Evolutionary conservation across 306 rosid genomes (phyloP), one percentile per base, ranked within the genome.

Genomic region (Ormosia semicastrata): DNA sequence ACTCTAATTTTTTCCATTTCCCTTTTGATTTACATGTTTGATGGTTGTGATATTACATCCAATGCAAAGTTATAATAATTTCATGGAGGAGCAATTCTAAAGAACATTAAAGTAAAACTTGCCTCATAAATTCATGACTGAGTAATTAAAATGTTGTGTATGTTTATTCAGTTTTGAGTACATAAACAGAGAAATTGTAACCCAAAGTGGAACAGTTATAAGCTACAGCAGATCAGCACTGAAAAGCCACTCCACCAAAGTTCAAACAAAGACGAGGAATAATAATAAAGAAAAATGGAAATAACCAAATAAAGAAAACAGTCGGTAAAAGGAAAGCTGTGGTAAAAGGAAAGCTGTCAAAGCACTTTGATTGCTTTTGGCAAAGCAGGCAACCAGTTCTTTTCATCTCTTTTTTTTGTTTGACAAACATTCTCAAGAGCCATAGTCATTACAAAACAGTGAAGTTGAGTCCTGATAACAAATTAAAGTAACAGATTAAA

Each of bases 321-420:
- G 65, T 36, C 58, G n/a, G 74, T 78, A 57, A 78, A 75, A 85
- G 58, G 57, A 85, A 85, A 85, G 88, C 82, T 81, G 85, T 81
- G n/a, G 74, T 78, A 57, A 78, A 75, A 85, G 58, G 57, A 85
- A 85, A 85, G 88, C 82, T 81, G 85, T 81, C 59, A 85, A 81
- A 85, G 82, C 76, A 81, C 85, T 85, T 70, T 75, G 80, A 7
- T 62, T 69, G 73, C 88, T 80, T 85, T 85, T 76, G 37, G 58
- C 74, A 81, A 85, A 80, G 87, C 80, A 78, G 34, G 43, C 44
- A 72, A 66, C 71, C 39, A 65, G 80, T 65, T 65, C 66, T 57
- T 72, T 78, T 54, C 9, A 36, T 47, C 64, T 37, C 69, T 71
- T 56, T 64, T 76, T 18, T 62, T 40, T 9, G 73, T 53, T 70